Conservation (phyloP, 805 yeast genomes). For the Kodamaea fukazawae region DNA sequence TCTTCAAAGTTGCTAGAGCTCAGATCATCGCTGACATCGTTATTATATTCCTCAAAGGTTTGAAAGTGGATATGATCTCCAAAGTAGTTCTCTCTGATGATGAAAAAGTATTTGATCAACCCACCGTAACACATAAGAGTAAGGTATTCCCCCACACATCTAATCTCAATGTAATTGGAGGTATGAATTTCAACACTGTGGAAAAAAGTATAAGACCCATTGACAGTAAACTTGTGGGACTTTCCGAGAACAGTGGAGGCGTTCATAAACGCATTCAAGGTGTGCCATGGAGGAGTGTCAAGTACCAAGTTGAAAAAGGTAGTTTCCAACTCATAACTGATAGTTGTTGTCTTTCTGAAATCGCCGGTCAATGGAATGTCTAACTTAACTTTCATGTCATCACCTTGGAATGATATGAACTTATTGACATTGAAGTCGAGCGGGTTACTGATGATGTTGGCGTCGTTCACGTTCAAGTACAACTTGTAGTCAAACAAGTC, state of each 20-base stretch:
- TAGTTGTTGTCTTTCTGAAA: conserved; percentile 48
- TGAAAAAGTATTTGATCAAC: conserved; percentile 69
- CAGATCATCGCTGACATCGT: conserved; percentile 1
- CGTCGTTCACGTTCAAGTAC: conserved; percentile 78
- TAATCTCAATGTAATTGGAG: conserved; percentile 65
- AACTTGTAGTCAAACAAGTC: conserved; percentile 52
- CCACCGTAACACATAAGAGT: conserved; percentile 77
- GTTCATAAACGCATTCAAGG: conserved; percentile 67
- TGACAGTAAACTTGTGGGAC: conserved; percentile 56
- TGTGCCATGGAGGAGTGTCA: conserved; percentile 91
- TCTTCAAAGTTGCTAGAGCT: conserved; percentile 15
- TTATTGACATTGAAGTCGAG: conserved; percentile 78
- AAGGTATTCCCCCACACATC: conserved; percentile 63
- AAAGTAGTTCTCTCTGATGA: conserved; percentile 81
- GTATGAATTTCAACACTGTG: conserved; percentile 59
- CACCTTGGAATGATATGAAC: conserved; percentile 72
- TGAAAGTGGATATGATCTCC: conserved; percentile 82
- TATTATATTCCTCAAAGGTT: conserved; percentile 79
- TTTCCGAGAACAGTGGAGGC: conserved; percentile 61
- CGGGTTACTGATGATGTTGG: conserved; percentile 86
- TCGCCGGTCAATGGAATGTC: conserved; percentile 59
- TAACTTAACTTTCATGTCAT: conserved; percentile 44
- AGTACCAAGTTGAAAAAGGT: conserved; percentile 60
- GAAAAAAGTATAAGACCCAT: conserved; percentile 65
- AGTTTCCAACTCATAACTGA: conserved; percentile 52